Evolutionary conservation across 345 rosid genomes (phyloP).

Genomic region (Dipteronia dyeriana): DNA sequence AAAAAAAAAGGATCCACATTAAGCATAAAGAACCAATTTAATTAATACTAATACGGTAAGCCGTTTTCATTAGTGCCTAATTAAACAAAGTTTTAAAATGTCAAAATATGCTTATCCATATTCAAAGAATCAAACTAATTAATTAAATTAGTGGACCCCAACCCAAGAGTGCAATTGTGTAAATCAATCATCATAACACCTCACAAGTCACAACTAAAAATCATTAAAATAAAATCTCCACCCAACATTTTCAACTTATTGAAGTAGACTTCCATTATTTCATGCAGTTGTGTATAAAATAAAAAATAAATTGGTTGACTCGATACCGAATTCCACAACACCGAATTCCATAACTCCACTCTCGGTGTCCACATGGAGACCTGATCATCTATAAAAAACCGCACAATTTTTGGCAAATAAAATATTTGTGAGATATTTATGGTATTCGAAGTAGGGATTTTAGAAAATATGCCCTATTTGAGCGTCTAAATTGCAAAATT

Average conservation of each 20-base stretch:
- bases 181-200: not conserved
- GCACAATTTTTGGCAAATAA: too few relatives aligned
- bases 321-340: not conserved
- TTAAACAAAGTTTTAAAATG: not conserved
- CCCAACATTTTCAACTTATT: not conserved
- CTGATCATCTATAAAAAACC: not conserved
- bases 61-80: not conserved
- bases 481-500: too few relatives aligned
- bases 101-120: not conserved
- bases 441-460: not conserved
- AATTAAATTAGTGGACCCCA: conserved; percentile 1
- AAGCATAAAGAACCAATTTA: not conserved
- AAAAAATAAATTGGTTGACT: not conserved
- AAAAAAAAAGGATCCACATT: too few relatives aligned
- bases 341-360: not conserved
- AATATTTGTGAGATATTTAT: not conserved
- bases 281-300: not conserved
- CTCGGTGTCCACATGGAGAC: not conserved
- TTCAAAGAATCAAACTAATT: not conserved
- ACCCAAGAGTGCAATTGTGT: not conserved
- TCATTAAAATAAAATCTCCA: not conserved
- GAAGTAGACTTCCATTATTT: not conserved
- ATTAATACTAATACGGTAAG: not conserved
- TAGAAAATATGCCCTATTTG: too few relatives aligned
- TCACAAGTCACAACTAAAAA: not conserved